A percentile compares a stretch with the other conserved stretches of the same genome.
phyloP scores from a whole-genome alignment of 148 eudicot genomes.

The Vaccinium myrtillus region DNA sequence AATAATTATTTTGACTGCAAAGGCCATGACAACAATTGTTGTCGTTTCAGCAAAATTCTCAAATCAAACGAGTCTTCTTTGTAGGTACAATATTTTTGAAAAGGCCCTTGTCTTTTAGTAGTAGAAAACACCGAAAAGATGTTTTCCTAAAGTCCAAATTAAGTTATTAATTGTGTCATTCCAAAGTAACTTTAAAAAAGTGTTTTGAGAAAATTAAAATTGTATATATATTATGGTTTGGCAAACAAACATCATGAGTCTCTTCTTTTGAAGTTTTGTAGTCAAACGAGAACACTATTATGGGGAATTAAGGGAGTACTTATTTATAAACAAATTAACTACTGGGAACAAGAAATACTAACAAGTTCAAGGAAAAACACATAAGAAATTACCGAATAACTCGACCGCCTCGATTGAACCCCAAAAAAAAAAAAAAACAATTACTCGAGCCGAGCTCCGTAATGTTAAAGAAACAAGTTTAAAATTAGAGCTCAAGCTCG shows the following conservation, averaged over 20 bases:
- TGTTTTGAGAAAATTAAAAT: background rate
- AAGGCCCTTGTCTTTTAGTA: background rate
- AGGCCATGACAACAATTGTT: too few relatives aligned
- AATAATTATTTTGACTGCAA: too few relatives aligned
- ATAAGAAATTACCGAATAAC: too few relatives aligned
- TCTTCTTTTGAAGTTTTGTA: background rate
- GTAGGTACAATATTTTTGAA: too few relatives aligned
- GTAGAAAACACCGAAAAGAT: background rate
- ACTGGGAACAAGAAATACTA: background rate
- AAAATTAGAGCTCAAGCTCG: too few relatives aligned
- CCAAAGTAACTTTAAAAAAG: background rate
- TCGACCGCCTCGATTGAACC: too few relatives aligned
- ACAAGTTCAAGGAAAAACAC: too few relatives aligned
- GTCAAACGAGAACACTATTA: background rate
- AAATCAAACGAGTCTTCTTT: too few relatives aligned
- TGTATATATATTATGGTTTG: background rate
- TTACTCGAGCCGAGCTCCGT: too few relatives aligned
- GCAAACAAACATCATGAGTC: background rate
- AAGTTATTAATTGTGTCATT: background rate
- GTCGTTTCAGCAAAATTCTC: too few relatives aligned
- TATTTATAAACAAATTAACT: background rate
- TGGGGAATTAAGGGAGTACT: background rate
- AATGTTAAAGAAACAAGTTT: too few relatives aligned
- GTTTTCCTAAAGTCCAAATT: background rate
- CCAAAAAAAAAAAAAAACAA: too few relatives aligned